Evolutionary conservation across 495 filamentous ascomycete genomes (phyloP), one percentile per base, ranked within the genome.

Genomic region (Immersiella caudata): DNA sequence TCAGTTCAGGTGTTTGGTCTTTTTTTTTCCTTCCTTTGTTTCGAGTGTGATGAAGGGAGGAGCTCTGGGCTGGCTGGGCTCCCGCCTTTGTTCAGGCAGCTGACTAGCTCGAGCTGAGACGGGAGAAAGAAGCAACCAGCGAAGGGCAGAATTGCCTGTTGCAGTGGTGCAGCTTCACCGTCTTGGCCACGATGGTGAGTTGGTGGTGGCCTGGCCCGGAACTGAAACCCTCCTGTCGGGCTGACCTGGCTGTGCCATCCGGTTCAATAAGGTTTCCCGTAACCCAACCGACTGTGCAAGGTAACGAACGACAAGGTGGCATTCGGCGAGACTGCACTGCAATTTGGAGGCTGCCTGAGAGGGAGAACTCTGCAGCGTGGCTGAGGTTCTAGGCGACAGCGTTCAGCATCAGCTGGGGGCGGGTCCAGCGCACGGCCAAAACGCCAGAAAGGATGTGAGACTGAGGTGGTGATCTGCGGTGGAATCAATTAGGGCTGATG

Each of bases 401-500:
- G 16, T 12, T 18, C 9, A 46, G 11, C 16, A 46, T 33, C 40
- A 46, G 40, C 9, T 46, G 4, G 9, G 2, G 40, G 40, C 8
- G 40, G 40, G 40, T 12, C 40, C 40, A 14, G 16, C 33, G 33
- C 33, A 36, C 6, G 40, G 40, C 14, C 40, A 46, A 46, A 46
- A 46, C 40, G 40, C 40, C 40, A 18, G 40, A 2, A 46, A 33
- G 4, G 40, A 46, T n/a, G 40, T 46, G 40, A 46, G 40, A 46
- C 14, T 33, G 29, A 33, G 29, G 29, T 33, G 29, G 29, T 33
- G 29, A 46, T 46, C 16, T n/a, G 24, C 52, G 52, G 22, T 55
- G 52, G 52, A 26, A 24, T 55, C 52, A 55, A 55, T 55, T 55
- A 55, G 24, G 52, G 52, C 52, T 55, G 52, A 55, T 26, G 52